These are phyloP conservation scores for Durio zibethinus DNA, from an alignment of 345 rosid genomes.

Conservation along the genomic window DNA sequence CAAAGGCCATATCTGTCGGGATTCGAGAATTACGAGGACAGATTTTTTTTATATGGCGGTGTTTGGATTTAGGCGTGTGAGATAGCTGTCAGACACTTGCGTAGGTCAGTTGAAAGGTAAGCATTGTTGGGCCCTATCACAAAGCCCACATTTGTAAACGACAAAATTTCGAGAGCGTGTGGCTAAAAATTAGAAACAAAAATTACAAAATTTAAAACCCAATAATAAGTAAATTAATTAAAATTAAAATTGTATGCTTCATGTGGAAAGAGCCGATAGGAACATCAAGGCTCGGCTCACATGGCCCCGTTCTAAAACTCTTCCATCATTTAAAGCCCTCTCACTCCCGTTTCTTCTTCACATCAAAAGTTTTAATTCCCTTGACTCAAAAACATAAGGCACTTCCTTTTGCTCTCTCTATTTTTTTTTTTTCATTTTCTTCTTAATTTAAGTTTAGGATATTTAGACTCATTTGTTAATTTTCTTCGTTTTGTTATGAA, in stretches of 20 bases:
- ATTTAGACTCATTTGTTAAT: neutral
- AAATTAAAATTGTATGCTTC: neutral
- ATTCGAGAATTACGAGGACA: slow-evolving; percentile 44
- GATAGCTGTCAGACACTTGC: slow-evolving; percentile 55
- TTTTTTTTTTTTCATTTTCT: neutral
- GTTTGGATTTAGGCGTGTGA: slow-evolving; percentile 28
- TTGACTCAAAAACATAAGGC: too few species aligned
- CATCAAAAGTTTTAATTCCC: neutral
- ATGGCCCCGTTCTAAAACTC: slow-evolving; percentile 32
- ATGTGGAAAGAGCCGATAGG: slow-evolving; percentile 20
- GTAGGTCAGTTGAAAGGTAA: slow-evolving; percentile 22
- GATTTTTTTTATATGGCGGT: neutral
- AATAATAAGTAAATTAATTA: too few species aligned
- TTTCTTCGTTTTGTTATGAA: neutral
- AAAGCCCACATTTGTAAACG: slow-evolving; percentile 17
- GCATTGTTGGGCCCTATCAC: slow-evolving; percentile 13
- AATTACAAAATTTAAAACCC: too few species aligned
- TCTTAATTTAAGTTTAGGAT: slow-evolving; percentile 2
- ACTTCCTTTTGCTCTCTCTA: neutral
- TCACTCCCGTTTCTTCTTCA: neutral
- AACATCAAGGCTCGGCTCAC: slow-evolving; percentile 45
- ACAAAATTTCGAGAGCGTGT: slow-evolving; percentile 12
- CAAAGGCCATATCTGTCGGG: slow-evolving; percentile 13
- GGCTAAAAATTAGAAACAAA: neutral
- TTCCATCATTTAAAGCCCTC: slow-evolving; percentile 1